Base-by-base conservation (phyloP, 345 rosid genomes). In the Hevea brasiliensis region DNA sequence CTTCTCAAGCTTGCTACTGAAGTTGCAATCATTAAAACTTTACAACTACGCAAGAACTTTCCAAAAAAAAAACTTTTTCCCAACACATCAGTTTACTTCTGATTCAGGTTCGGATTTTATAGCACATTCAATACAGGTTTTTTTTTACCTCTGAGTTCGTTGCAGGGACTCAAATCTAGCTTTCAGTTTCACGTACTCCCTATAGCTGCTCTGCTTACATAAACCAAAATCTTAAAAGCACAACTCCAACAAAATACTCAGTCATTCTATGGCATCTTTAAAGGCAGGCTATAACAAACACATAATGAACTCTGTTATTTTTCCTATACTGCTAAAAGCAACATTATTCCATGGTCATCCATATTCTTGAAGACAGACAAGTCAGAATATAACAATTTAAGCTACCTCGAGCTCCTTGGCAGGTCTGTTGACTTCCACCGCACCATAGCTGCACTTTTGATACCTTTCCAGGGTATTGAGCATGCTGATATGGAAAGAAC, bases 391-490 rank as follows among this genome's bases (percentile, higher is more conserved):
- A 65, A 26, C 65, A 44, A 18, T 56, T 8, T 8, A 4, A 18
- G 18, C 32, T 75, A 90, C 98, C 96, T 95, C 97, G 27, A 95
- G 90, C 74, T 95, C 98, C 77, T 91, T 91, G 68, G 85, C 84
- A 70, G 99, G 98, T 77, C 82, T 95, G 74, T 77, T 90, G 47
- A 88, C 91, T 87, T 95, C 97, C 61, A 91, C 88, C 10, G 93
- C 80, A 20, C 93, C 96, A 80, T 93, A 95, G 81, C 99, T 95
- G 78, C 96, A 90, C 78, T 95, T 95, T 75, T 93, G 96, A 81
- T 95, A 92, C 86, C 97, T 84, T 17, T 95, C 99, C 56, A 95
- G 81, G 35, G 98, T 87, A 84, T 84, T 92, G 84, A 87, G 91
- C 97, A 95, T 95, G 96, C 99, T 95, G 84, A 32, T 40, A 4